Conservation (phyloP, 257 asterid species). For the Apocynum venetum region DNA sequence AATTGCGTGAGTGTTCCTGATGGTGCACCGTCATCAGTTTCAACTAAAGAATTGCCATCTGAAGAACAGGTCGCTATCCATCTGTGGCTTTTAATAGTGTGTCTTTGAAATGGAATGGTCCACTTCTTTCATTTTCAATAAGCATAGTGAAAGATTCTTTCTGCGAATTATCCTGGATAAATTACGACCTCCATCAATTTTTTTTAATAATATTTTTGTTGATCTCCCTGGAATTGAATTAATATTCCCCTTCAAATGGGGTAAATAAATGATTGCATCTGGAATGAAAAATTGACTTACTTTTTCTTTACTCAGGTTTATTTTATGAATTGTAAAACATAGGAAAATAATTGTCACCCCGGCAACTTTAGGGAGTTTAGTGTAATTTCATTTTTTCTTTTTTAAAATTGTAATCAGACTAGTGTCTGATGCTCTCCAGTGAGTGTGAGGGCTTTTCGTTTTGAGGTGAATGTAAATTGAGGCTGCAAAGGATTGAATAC, state of each 20-base stretch:
- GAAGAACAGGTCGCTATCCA: constrained; percentile 51
- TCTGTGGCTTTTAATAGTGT: neutral
- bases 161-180: neutral
- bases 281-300: neutral
- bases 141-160: neutral
- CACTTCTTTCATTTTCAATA: neutral
- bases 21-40: constrained; percentile 86
- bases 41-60: constrained; percentile 65
- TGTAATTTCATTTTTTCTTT: neutral
- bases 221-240: neutral
- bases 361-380: neutral
- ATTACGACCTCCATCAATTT: neutral
- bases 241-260: neutral
- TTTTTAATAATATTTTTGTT: neutral
- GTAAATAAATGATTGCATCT: neutral
- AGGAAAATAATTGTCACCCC: neutral
- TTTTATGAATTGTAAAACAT: neutral
- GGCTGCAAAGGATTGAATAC: neutral
- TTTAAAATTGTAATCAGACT: neutral
- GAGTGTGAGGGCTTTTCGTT: too few species aligned
- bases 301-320: neutral
- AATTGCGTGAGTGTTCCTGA: constrained; percentile 96
- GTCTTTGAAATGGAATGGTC: neutral
- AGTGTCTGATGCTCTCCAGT: neutral
- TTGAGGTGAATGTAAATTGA: neutral